Conservation (phyloP, 106 monocot genomes). For the Dendrobium chrysotoxum region DNA sequence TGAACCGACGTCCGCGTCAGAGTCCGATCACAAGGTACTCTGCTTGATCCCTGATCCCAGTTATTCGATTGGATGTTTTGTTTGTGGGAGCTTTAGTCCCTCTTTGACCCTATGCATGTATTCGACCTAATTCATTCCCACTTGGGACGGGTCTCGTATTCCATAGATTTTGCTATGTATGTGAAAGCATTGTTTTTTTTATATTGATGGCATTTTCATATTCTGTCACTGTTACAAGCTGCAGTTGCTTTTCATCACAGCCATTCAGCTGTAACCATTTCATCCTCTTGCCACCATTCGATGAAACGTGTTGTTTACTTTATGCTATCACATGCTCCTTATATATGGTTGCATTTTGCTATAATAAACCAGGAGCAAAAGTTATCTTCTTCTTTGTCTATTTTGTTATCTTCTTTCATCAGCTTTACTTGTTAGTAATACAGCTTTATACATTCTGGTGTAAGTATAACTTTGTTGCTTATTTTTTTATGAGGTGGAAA, state of each 20-base stretch:
- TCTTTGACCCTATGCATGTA: neutral
- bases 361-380: too few species aligned
- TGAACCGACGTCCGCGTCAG: constrained; percentile 14
- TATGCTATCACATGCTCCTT: too few species aligned
- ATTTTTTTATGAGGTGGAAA: too few species aligned
- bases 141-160: neutral
- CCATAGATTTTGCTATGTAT: neutral
- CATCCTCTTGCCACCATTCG: too few species aligned
- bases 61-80: neutral
- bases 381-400: neutral
- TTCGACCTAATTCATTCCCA: neutral
- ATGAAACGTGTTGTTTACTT: too few species aligned
- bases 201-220: neutral
- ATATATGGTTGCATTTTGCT: too few species aligned
- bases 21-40: constrained; percentile 20
- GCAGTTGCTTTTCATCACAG: too few species aligned
- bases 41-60: constrained; percentile 7
- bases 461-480: too few species aligned
- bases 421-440: neutral
- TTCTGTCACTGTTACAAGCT: too few species aligned
- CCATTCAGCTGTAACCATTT: too few species aligned
- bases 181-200: neutral
- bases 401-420: neutral
- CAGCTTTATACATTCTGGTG: too few species aligned
- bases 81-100: neutral